Base-by-base conservation (phyloP, 345 rosid genomes). In the Arabidopsis suecica region DNA sequence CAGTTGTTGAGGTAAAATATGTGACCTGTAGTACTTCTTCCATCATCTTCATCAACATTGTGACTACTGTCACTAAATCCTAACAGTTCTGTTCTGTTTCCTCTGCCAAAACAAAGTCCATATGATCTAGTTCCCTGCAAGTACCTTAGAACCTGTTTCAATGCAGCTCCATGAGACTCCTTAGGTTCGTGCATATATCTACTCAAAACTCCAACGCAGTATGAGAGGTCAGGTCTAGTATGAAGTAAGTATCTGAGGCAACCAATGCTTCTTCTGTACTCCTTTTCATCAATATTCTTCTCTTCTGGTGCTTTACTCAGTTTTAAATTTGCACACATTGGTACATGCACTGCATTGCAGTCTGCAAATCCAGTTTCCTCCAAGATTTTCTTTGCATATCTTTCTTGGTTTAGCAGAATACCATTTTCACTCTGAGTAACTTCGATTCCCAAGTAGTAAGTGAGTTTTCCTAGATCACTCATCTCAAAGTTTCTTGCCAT, bases 71-170 rank as follows among this genome's bases (percentile, higher is more conserved):
- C 40, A 7, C 30, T 28, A 28, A 28, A 37, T 1, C 41, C 41
- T 8, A 37, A 0, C 2, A 37, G 2, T 3, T 2, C 9, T 7
- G 3, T 1, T 2, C 1, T 1, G 1, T 1, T 37, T 2, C 3
- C 1, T 0, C 3, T 0, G 0, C 0, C 0, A 1, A 37, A 37
- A 8, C 9, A 8, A 0, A 37, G 40, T 1, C 10, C 9, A 4
- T 1, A 5, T 0, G 34, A 33, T 37, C 1, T 0, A 7, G 49
- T 44, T 13, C 49, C 49, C 1, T 0, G 49, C 16, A 44, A 44
- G 3, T 47, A 47, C 4, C 51, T 47, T 0, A 47, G 9, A 3
- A 16, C 3, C 8, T 16, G 51, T 8, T 45, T 45, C 51, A 47
- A 14, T 4, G 51, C 22, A 0, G 8, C 3, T 47, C 51, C 51